Percentiles rank a stretch among this genome's conserved stretches.
These are phyloP conservation scores for Schizosaccharomyces japonicus DNA, from an alignment of 805 yeast species.

Conservation along the genomic window DNA sequence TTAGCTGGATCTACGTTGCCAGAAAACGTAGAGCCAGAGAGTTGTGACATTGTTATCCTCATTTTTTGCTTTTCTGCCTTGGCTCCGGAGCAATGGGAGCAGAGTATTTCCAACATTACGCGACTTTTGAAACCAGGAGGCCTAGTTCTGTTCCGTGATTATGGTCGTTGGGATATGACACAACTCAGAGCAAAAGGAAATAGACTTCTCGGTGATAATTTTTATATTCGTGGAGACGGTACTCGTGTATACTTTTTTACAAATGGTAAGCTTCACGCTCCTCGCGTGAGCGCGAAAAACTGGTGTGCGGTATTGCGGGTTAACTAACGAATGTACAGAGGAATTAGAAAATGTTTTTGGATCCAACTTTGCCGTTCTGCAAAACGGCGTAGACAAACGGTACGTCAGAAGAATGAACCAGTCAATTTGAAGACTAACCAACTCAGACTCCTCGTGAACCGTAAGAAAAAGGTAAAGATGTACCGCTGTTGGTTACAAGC, in stretches of 20 bases:
- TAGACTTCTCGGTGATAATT: conserved; percentile 69
- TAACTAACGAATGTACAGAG: neutral
- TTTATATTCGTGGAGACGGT: conserved; percentile 92
- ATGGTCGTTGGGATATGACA: conserved; percentile 87
- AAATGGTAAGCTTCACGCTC: conserved; percentile 69
- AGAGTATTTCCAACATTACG: conserved; percentile 47
- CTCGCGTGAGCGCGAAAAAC: conserved; percentile 36
- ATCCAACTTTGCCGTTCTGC: neutral
- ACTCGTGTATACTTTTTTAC: conserved; percentile 92
- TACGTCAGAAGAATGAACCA: neutral
- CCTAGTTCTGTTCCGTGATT: conserved; percentile 66
- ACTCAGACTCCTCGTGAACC: conserved; percentile 58
- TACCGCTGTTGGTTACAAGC: conserved; percentile 93
- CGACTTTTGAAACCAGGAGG: conserved; percentile 84
- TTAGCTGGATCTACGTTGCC: conserved; percentile 65
- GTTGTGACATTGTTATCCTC: conserved; percentile 83
- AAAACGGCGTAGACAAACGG: conserved; percentile 3
- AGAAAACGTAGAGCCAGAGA: conserved; percentile 54
- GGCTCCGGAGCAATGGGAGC: conserved; percentile 73
- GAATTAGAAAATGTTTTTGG: neutral
- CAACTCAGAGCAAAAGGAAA: conserved; percentile 82
- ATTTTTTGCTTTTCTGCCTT: conserved; percentile 83
- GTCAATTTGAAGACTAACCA: neutral
- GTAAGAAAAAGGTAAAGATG: conserved; percentile 85
- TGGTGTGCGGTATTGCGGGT: conserved; percentile 52